These are phyloP conservation scores for Botryosphaeria dothidea DNA, from an alignment of 2,329 filamentous ascomycete species.

Conservation along the genomic window DNA sequence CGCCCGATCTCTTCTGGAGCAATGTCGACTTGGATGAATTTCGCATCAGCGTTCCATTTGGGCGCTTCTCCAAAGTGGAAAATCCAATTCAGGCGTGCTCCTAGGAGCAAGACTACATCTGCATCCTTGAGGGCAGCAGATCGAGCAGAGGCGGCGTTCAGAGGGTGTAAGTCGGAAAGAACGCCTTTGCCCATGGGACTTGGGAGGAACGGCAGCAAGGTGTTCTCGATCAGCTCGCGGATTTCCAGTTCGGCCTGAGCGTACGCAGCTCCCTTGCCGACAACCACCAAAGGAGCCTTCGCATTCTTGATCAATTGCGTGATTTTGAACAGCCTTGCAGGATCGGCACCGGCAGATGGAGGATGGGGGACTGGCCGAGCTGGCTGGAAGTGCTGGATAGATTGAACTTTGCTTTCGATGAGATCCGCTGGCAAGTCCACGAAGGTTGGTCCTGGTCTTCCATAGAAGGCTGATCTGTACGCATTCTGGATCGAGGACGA, in stretches of 20 bases:
- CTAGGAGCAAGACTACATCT: constrained; percentile 57
- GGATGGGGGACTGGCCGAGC: constrained; percentile 32
- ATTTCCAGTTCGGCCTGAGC: constrained; percentile 51
- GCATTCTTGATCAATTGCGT: constrained; percentile 49
- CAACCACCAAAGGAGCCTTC: constrained; percentile 52
- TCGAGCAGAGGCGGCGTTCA: constrained; percentile 56
- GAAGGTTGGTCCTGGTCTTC: constrained; percentile 54
- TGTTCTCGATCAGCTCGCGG: constrained; percentile 46
- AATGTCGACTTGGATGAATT: constrained; percentile 59
- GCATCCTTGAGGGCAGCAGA: constrained; percentile 55
- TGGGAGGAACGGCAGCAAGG: constrained; percentile 56
- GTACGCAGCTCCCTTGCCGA: constrained; percentile 60
- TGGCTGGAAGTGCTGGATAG: constrained; percentile 24
- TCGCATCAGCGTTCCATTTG: constrained; percentile 53
- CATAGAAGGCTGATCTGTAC: constrained; percentile 56
- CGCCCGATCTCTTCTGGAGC: constrained; percentile 55
- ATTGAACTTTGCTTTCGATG: constrained; percentile 46
- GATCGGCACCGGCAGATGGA: constrained; percentile 49
- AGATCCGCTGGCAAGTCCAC: constrained; percentile 59
- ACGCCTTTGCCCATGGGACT: constrained; percentile 63
- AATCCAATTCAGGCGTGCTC: constrained; percentile 60
- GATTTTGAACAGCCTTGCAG: constrained; percentile 43
- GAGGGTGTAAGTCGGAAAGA: constrained; percentile 54
- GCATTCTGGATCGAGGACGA: constrained; percentile 51
- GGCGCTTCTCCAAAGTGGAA: constrained; percentile 57